Evolutionary conservation across 148 eudicot species (phyloP).

Genomic region (Gaultheria prostrata): DNA sequence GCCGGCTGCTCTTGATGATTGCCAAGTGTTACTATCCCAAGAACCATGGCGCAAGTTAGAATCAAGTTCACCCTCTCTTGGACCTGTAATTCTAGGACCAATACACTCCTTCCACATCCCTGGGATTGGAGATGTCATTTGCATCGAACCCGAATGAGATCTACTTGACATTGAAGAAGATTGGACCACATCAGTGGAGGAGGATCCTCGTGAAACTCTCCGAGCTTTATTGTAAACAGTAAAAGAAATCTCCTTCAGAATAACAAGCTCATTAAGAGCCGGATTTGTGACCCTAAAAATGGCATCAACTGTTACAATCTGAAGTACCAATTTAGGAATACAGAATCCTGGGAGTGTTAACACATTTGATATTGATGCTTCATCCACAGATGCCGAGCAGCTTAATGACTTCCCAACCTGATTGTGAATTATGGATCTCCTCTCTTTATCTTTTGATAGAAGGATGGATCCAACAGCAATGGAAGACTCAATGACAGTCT

Average conservation of each 20-base stretch:
- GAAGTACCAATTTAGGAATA: constrained; percentile 83
- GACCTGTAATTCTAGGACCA: constrained; percentile 65
- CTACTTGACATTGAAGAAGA: constrained; percentile 55
- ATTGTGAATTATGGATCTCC: constrained; percentile 65
- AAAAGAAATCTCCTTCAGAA: constrained; percentile 93
- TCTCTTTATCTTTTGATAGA: constrained; percentile 76
- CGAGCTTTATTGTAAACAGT: constrained; percentile 97
- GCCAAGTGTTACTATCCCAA: constrained; percentile 87
- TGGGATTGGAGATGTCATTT: constrained; percentile 59
- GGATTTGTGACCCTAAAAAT: constrained; percentile 90
- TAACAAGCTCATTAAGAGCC: constrained; percentile 58
- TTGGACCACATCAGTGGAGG: constrained; percentile 45
- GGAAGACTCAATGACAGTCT: constrained; percentile 78
- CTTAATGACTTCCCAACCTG: constrained; percentile 88
- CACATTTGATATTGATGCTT: constrained; percentile 76
- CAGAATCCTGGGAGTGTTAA: constrained; percentile 85
- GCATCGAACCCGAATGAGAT: constrained; percentile 61
- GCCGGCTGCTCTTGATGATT: constrained; percentile 64
- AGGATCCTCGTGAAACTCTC: constrained; percentile 60
- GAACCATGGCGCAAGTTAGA: constrained; percentile 59
- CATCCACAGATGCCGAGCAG: constrained; percentile 80
- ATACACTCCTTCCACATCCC: constrained; percentile 95
- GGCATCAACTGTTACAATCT: constrained; percentile 83
- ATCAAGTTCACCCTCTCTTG: constrained; percentile 79
- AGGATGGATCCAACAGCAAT: constrained; percentile 68